Conservation (phyloP, 2,329 filamentous ascomycete species). For the Penicillium sclerotigenum region DNA sequence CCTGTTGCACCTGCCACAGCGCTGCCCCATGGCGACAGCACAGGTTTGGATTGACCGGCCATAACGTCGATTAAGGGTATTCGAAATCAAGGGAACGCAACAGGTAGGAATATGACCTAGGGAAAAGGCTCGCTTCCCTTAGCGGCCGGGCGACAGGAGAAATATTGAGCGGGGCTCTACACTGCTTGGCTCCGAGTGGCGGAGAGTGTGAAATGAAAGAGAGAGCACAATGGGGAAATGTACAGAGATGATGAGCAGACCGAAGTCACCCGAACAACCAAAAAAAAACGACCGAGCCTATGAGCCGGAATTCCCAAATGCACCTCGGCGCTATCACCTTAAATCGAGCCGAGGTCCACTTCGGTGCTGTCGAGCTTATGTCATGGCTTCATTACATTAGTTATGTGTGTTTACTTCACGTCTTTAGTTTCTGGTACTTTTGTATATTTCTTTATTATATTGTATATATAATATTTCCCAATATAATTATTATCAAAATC, state of each 20-base stretch:
- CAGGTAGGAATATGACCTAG: not conserved
- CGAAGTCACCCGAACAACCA: slow-evolving; percentile 21
- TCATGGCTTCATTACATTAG: slow-evolving; percentile 1
- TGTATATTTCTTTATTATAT: not conserved
- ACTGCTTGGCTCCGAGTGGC: slow-evolving; percentile 12
- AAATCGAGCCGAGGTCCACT: slow-evolving; percentile 36
- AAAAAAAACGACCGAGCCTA: slow-evolving; percentile 9
- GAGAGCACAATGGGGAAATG: not conserved
- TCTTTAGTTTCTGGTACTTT: not conserved
- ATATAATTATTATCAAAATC: not conserved
- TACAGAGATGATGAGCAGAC: slow-evolving; percentile 6
- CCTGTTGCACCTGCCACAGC: slow-evolving; percentile 90
- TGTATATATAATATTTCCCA: not conserved
- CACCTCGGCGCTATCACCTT: slow-evolving; percentile 34
- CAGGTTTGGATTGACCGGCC: slow-evolving; percentile 61
- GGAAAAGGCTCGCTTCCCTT: slow-evolving; percentile 5
- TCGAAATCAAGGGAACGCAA: slow-evolving; percentile 3
- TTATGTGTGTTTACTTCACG: not conserved
- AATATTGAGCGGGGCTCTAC: slow-evolving; percentile 20
- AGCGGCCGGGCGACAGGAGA: slow-evolving; percentile 17
- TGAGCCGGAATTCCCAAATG: slow-evolving; percentile 12
- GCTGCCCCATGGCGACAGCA: slow-evolving; percentile 85
- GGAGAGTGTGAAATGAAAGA: not conserved
- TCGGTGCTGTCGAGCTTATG: slow-evolving; percentile 9
- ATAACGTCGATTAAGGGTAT: slow-evolving; percentile 34